These are phyloP conservation scores for Curvularia lunata DNA, from an alignment of 2,329 filamentous ascomycete species.

Conservation along the genomic window DNA sequence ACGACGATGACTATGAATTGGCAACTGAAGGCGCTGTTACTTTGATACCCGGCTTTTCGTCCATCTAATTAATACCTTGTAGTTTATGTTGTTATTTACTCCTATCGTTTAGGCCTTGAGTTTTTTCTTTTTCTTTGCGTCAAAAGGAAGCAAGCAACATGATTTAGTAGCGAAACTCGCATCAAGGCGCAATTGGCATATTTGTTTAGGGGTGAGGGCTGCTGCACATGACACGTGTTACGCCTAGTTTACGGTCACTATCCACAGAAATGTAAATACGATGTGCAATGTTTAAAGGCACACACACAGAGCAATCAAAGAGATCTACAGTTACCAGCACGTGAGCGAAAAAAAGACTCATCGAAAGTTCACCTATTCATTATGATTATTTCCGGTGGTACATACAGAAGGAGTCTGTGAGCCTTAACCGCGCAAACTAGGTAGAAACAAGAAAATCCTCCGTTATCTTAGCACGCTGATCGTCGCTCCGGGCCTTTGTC, in stretches of 20 bases:
- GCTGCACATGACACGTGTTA: neutral
- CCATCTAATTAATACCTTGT: neutral
- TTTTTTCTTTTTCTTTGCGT: neutral
- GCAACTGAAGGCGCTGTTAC: slow-evolving; percentile 7
- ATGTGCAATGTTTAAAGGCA: neutral
- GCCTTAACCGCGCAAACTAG: neutral
- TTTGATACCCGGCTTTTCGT: slow-evolving; percentile 8
- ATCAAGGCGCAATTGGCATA: neutral
- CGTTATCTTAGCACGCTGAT: neutral
- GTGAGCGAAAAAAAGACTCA: neutral
- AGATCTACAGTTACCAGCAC: neutral
- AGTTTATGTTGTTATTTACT: neutral
- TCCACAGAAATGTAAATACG: neutral
- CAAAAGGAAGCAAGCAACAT: neutral
- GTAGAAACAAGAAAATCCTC: neutral
- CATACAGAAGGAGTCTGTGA: neutral
- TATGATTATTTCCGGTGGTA: neutral
- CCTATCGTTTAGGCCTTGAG: too few species aligned
- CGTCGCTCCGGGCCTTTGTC: neutral
- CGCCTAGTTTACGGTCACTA: neutral
- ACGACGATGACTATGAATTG: slow-evolving; percentile 3
- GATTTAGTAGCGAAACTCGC: neutral
- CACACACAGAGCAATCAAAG: neutral
- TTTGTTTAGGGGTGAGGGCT: neutral
- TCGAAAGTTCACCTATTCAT: neutral